Evolutionary conservation across 352 stramenopile species (phyloP), one percentile per base, ranked within the genome.

Genomic region (Globisporangium recalcitrans): DNA sequence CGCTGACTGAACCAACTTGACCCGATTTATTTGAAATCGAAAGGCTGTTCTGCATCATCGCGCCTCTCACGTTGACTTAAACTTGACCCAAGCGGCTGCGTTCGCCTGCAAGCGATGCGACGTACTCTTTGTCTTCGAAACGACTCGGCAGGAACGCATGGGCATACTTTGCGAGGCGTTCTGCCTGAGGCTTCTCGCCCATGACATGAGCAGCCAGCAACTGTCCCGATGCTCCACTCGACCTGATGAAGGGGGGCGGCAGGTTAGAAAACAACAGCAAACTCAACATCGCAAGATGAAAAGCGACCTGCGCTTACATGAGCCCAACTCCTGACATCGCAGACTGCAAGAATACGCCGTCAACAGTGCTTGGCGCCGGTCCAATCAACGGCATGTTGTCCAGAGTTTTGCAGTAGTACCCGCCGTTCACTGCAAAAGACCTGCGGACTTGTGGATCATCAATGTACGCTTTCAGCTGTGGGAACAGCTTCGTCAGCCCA

Each of bases 321-420:
- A 92, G 67, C 0, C 80, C 83, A 31, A 92, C 74, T 13, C 78
- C 78, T 32, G 78, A 79, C 80, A 92, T 92, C 5, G 80, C 80
- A 9, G 80, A 86, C 64, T 89, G 79, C 9, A 89, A 64, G 52
- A 75, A 90, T n/a, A 90, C 65, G 5, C 80, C 80, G 16, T 82
- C 73, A 51, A 89, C 69, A 0, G 80, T 88, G 51, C 60, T 80
- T 3, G 78, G 75, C 13, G 78, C 76, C 11, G 75, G 75, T 16
- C 82, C 82, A 46, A 92, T 90, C 48, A 92, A 56, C 22, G 83
- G 83, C 51, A 88, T 72, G 55, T 89, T 90, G 70, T 90, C 80
- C 49, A 85, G 60, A 7, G 78, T 90, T 65, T 92, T 92, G 74
- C 80, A 92, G 54, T 90, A 92, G 67, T 92, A 90, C 3, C 80